These are phyloP conservation scores for Bruguiera gymnorhiza DNA, from an alignment of 345 rosid species.

Conservation along the genomic window DNA sequence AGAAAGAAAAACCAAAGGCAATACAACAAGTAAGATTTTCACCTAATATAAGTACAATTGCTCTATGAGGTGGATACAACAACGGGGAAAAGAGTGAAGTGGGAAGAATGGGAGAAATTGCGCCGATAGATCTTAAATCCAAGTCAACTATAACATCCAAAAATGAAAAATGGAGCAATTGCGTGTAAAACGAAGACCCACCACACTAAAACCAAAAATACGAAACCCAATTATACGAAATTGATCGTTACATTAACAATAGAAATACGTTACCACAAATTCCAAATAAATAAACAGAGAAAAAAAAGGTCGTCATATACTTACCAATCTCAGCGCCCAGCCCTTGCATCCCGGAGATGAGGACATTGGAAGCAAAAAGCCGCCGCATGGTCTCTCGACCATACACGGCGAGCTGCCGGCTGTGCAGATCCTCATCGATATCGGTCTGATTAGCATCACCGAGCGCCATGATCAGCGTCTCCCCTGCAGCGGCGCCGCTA, in stretches of 20 bases:
- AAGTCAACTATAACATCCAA: neutral
- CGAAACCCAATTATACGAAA: no score
- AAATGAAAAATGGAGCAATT: neutral
- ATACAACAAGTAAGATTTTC: no score
- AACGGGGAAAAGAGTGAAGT: no score
- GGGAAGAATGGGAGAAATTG: no score
- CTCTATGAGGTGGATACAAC: no score
- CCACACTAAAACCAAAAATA: no score
- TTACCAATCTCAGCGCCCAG: conserved; percentile 97
- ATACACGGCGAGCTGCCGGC: conserved; percentile 98
- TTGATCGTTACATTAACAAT: no score
- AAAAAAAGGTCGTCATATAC: neutral
- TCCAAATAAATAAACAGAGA: neutral
- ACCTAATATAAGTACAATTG: no score
- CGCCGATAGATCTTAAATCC: neutral
- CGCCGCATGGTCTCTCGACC: conserved; percentile 98
- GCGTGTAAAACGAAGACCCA: no score
- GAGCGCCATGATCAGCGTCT: conserved; percentile 55
- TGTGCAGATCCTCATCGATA: conserved; percentile 97
- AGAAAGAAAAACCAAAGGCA: no score
- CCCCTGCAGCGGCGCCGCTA: no score
- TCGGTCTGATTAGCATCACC: conserved; percentile 67
- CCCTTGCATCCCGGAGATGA: conserved; percentile 90
- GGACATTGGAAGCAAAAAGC: conserved; percentile 85
- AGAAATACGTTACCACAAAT: no score